A percentile compares a stretch with the other conserved stretches of the same genome.
Conservation (phyloP, 2,329 filamentous ascomycete genomes). For the Penicillium corylophilum region DNA sequence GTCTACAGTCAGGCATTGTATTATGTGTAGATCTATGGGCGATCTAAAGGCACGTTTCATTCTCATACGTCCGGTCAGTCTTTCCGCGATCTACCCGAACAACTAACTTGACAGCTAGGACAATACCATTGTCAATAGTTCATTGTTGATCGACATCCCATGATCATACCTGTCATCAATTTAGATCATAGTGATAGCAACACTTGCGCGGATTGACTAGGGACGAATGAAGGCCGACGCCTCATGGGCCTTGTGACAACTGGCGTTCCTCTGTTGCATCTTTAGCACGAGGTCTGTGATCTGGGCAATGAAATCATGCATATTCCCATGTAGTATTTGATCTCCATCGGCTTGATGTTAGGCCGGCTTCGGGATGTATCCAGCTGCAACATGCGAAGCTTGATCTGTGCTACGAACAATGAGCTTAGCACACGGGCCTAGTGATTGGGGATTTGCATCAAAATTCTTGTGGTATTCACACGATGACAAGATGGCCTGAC, state of each 20-base stretch:
- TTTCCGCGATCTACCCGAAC: not conserved
- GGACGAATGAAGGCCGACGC: not conserved
- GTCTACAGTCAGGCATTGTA: not conserved
- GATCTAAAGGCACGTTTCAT: not conserved
- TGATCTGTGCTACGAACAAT: not conserved
- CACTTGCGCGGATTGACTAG: not conserved
- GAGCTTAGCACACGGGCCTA: not conserved
- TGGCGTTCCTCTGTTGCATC: not conserved
- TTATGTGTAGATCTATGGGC: not conserved
- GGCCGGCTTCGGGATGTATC: not conserved
- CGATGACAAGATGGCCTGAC: slow-evolving; percentile 2
- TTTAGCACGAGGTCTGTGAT: not conserved
- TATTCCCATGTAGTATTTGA: not conserved
- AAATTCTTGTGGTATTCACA: slow-evolving; percentile 1
- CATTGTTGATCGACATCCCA: too few species aligned
- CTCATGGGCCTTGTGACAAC: not conserved
- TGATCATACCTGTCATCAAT: too few species aligned
- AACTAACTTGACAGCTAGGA: not conserved
- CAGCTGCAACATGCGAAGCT: not conserved
- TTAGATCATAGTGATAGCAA: not conserved
- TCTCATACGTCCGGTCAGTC: not conserved
- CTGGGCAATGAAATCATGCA: not conserved
- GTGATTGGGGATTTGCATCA: not conserved
- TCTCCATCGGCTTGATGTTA: not conserved
- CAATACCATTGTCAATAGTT: not conserved